These are phyloP conservation scores for Cucurbita ficifolia DNA, from an alignment of 306 rosid species.

Conservation along the genomic window DNA sequence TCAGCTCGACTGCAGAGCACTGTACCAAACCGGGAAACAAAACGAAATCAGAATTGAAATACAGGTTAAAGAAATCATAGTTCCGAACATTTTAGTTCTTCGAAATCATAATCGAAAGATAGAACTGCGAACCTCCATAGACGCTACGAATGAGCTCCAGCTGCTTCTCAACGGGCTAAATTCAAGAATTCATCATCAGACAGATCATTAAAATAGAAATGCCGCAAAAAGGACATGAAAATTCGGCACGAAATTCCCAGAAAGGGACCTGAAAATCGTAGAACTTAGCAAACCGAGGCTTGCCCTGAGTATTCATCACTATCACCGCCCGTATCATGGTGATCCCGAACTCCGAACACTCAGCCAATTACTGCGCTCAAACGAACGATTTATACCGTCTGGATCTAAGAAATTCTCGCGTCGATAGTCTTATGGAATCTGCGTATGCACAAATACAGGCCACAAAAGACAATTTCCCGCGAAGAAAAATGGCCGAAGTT, in stretches of 20 bases:
- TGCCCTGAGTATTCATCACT: constrained; percentile 82
- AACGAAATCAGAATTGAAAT: background rate
- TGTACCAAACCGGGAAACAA: constrained; percentile 10
- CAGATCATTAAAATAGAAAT: background rate
- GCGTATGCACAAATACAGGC: no score
- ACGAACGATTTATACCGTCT: background rate
- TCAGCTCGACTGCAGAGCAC: constrained; percentile 85
- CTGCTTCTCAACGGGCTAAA: constrained; percentile 75
- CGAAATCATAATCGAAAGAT: background rate
- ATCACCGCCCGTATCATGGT: constrained; percentile 74
- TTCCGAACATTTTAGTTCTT: background rate
- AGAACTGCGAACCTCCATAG: constrained; percentile 43
- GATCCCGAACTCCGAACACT: background rate
- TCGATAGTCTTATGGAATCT: background rate
- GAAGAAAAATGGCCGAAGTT: background rate
- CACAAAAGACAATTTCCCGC: background rate
- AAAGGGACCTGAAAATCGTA: constrained; percentile 58
- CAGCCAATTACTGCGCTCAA: background rate
- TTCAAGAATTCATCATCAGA: constrained; percentile 16
- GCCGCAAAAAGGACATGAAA: background rate
- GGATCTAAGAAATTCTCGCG: no score
- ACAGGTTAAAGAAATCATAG: background rate
- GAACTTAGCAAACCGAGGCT: constrained; percentile 82
- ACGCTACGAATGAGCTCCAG: constrained; percentile 78
- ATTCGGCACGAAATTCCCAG: background rate